Conservation (phyloP, 1,284 basidiomycete genomes). For the Sporisorium scitamineum region DNA sequence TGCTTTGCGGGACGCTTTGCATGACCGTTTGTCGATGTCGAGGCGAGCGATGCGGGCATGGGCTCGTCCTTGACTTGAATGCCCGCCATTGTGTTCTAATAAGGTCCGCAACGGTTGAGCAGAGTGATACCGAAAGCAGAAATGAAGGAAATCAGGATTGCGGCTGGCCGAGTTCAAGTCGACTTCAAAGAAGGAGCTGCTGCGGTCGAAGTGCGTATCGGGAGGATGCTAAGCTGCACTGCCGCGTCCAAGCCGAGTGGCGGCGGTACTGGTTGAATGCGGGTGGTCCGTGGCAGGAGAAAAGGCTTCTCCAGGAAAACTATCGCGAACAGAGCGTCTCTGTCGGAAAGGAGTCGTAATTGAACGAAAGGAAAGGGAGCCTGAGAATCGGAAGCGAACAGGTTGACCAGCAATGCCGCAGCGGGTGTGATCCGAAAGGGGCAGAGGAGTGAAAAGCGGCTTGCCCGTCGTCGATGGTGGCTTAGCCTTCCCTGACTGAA, state of each 20-base stretch:
- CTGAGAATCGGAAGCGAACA: conserved; percentile 6
- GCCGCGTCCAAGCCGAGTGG: not conserved
- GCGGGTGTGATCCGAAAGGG: not conserved
- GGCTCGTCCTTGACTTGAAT: conserved; percentile 51
- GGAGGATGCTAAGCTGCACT: not conserved
- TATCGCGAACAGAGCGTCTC: not conserved
- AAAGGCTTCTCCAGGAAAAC: too few species aligned
- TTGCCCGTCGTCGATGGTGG: not conserved
- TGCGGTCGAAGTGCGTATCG: not conserved
- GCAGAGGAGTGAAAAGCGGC: not conserved
- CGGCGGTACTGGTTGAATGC: too few species aligned
- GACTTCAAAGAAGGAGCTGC: not conserved
- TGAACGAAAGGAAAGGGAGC: not conserved
- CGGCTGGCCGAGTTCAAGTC: not conserved
- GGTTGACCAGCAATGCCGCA: conserved; percentile 25
- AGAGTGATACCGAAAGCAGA: not conserved
- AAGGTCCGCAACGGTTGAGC: not conserved
- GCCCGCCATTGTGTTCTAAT: conserved; percentile 11
- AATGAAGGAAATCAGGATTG: not conserved
- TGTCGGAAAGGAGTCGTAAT: not conserved
- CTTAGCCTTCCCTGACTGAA: not conserved
- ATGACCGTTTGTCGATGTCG: conserved; percentile 33
- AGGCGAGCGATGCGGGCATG: conserved; percentile 23
- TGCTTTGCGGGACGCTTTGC: conserved; percentile 33
- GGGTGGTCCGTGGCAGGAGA: not conserved